phyloP scores from a whole-genome alignment of 2,329 filamentous ascomycete species.

The Pseudocercospora pini-densiflorae region DNA sequence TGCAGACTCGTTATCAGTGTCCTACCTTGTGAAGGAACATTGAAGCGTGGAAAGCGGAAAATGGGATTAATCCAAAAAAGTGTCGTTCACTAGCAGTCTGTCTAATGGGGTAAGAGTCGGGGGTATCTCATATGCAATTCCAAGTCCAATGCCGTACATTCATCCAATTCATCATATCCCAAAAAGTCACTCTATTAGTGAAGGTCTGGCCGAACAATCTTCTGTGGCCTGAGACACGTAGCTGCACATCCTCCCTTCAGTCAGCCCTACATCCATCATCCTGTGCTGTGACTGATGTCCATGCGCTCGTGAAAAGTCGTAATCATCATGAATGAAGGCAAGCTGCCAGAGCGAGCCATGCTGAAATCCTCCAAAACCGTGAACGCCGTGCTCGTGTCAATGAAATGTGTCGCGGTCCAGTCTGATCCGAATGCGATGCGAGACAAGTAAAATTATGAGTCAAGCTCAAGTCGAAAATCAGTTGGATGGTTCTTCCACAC shows the following conservation, averaged over 20 bases:
- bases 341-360: conserved; percentile 21
- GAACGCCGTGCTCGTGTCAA: conserved; percentile 19
- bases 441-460: background rate
- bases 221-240: conserved; percentile 5
- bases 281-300: conserved; percentile 13
- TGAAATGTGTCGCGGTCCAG: background rate
- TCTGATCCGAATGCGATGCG: background rate
- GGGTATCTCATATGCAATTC: conserved; percentile 18
- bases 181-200: background rate
- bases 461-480: background rate
- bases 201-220: background rate
- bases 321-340: conserved; percentile 15
- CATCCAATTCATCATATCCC: conserved; percentile 15
- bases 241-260: conserved; percentile 12
- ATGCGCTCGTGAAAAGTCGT: conserved; percentile 14
- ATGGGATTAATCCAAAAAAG: background rate
- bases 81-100: conserved; percentile 3
- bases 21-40: background rate
- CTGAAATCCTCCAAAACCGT: conserved; percentile 7
- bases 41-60: background rate
- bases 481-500: conserved; percentile 16
- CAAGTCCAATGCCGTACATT: conserved; percentile 6
- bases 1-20: background rate
- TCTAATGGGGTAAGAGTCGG: conserved; percentile 14
- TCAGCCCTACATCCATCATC: background rate